Base-by-base conservation (phyloP, 1,139 yeast species). In the Yamadazyma mexicana region DNA sequence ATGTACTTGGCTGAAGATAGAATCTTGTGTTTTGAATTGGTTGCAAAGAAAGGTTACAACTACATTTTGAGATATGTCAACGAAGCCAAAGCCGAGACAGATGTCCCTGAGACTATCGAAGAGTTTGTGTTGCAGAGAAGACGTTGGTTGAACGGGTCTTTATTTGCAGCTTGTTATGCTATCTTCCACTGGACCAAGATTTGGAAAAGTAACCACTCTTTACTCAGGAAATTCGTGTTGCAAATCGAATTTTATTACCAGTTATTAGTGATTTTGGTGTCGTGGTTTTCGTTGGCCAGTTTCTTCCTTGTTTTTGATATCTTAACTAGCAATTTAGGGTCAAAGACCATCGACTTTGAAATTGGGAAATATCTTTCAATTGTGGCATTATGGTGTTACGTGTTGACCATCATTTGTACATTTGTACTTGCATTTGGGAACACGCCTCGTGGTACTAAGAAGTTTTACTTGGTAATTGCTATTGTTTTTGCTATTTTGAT, bases 1-100 rank as follows among this genome's bases (percentile, higher is more conserved):
- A 83, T 86, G 94, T 86, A 85, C 59, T 73, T 86, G 43, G 95
- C 95, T 6, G 95, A 86, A 60, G 95, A 86, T 60, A 75, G 95
- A 56, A 85, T 86, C 43, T 67, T 86, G 51, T 86, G 94, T 68
- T 86, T 83, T 62, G 94, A 86, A 59, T 71, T 86, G 40, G 87
- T 86, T 24, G 87, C 92, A n/a, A 86, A 86, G 51, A 65, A 69
- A 37, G 63, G 72, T 32, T 71, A 77, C 44, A 66, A 75, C 42
- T 86, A 88, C 76, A 66, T 82, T 15, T 71, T 86, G 48, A 72
- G 83, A 46, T 86, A 84, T 53, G 92, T 86, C 40, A 83, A 80
- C 53, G 76, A 80, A 33, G 92, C 94, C 15, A 77, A 77, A 46
- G 95, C 94, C 0, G 87, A 82, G 53, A 86, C 95, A 2, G 95